Evolutionary conservation across 2,329 filamentous ascomycete species (phyloP).

Genomic region (Aspergillus aculeatinus): DNA sequence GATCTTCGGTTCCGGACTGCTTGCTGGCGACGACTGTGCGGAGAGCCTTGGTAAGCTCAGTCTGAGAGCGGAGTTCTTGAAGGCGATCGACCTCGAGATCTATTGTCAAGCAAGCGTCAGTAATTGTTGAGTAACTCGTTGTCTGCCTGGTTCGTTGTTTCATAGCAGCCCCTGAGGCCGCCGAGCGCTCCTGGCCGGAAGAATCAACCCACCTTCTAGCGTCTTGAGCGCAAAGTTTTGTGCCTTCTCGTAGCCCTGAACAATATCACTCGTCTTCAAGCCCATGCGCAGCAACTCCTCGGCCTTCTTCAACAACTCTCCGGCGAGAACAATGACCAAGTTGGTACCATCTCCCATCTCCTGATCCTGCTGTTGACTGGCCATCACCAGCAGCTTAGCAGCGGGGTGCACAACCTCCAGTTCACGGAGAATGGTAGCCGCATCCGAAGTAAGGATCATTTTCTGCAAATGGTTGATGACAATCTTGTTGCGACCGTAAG

Average conservation of each 20-base stretch:
- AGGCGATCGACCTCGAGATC: conserved; percentile 90
- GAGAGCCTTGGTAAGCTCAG: conserved; percentile 90
- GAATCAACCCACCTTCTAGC: conserved; percentile 63
- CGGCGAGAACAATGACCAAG: conserved; percentile 91
- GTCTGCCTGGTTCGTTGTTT: neutral
- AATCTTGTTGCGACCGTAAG: conserved; percentile 98
- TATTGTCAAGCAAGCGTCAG: conserved; percentile 25
- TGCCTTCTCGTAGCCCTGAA: conserved; percentile 91
- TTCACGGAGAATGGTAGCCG: conserved; percentile 94
- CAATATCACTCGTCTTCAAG: conserved; percentile 96
- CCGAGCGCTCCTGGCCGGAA: neutral
- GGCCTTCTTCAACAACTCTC: conserved; percentile 93
- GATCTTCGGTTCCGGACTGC: conserved; percentile 89
- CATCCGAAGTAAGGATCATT: conserved; percentile 98
- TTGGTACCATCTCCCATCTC: conserved; percentile 99
- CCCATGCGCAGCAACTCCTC: conserved; percentile 96
- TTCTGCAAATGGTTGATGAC: conserved; percentile 99
- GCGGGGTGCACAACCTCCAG: conserved; percentile 98
- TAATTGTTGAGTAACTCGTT: neutral
- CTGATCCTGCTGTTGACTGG: conserved; percentile 95
- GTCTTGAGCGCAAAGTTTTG: conserved; percentile 82
- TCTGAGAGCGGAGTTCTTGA: conserved; percentile 73
- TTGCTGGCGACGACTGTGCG: conserved; percentile 95
- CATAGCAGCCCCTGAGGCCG: conserved; percentile 9
- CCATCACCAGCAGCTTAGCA: conserved; percentile 97